phyloP scores from a whole-genome alignment of 306 rosid genomes.

The Fagus crenata region DNA sequence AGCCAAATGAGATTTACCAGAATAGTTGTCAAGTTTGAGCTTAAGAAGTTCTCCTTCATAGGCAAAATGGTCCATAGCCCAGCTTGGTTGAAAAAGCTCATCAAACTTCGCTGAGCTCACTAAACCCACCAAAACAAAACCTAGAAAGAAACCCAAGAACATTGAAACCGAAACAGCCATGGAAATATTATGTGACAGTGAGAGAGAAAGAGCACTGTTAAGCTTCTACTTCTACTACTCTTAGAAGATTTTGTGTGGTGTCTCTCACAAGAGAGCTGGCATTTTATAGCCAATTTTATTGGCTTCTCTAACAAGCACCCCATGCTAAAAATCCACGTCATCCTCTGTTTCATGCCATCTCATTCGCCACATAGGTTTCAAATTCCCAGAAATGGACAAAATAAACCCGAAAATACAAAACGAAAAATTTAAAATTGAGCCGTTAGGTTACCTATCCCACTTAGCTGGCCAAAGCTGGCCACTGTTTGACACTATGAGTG shows the following conservation, averaged over 20 bases:
- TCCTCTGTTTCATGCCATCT: slow-evolving; percentile 34
- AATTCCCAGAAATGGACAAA: slow-evolving; percentile 32
- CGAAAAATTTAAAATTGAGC: slow-evolving; percentile 42
- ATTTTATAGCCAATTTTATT: slow-evolving; percentile 44
- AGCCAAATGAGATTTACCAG: slow-evolving; percentile 45
- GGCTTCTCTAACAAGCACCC: slow-evolving; percentile 50
- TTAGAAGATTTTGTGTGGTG: not conserved
- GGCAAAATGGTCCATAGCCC: slow-evolving; percentile 83
- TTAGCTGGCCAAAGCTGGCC: slow-evolving; percentile 68
- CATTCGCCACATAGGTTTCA: slow-evolving; percentile 43
- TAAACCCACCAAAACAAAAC: slow-evolving; percentile 43
- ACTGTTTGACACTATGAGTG: not conserved
- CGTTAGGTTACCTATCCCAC: slow-evolving; percentile 43
- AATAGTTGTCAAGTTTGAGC: slow-evolving; percentile 74
- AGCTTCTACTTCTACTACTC: slow-evolving; percentile 26
- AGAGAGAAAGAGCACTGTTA: slow-evolving; percentile 21
- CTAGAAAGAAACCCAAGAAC: slow-evolving; percentile 34
- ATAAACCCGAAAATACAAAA: not conserved
- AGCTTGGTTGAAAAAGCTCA: slow-evolving; percentile 76
- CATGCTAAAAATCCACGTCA: slow-evolving; percentile 36
- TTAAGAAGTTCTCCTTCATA: slow-evolving; percentile 75
- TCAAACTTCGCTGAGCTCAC: slow-evolving; percentile 67
- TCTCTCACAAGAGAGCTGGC: not conserved
- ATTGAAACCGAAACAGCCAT: slow-evolving; percentile 32
- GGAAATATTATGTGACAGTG: not conserved